These are phyloP conservation scores for Paecilomyces sp. DNA, from an alignment of 2,329 filamentous ascomycete genomes.

Conservation along the genomic window DNA sequence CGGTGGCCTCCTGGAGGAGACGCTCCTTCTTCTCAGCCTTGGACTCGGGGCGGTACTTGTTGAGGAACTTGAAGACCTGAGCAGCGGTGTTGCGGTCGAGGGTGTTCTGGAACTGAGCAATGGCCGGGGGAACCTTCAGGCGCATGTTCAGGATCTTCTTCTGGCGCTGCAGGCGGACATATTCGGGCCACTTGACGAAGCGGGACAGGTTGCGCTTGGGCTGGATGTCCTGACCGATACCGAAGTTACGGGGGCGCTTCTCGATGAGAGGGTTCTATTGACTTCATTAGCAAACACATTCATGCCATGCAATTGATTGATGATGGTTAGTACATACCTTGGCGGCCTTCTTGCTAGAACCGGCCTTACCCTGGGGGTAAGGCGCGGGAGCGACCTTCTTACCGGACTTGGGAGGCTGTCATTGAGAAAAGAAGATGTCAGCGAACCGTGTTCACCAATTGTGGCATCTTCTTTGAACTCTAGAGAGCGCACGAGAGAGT, in stretches of 20 bases:
- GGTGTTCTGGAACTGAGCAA: conserved; percentile 96
- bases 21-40: conserved; percentile 99
- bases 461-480: conserved; percentile 80
- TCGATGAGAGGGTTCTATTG: conserved; percentile 95
- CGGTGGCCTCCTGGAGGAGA: conserved; percentile 94
- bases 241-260: conserved; percentile 95
- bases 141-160: conserved; percentile 96
- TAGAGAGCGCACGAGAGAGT: conserved; percentile 61
- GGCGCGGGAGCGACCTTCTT: conserved; percentile 98
- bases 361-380: conserved; percentile 90
- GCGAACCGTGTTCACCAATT: conserved; percentile 68
- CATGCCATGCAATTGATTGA: conserved; percentile 2
- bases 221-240: conserved; percentile 98
- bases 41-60: conserved; percentile 99
- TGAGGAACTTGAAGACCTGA: conserved; percentile 97
- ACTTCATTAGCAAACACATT: conserved; percentile 8
- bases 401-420: conserved; percentile 96
- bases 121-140: conserved; percentile 94
- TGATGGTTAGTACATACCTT: conserved; percentile 64
- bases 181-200: conserved; percentile 99
- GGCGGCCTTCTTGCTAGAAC: conserved; percentile 77
- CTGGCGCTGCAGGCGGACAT: conserved; percentile 94
- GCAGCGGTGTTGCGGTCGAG: conserved; percentile 95
- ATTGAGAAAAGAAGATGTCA: conserved; percentile 99
- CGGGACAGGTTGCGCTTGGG: conserved; percentile 89